Percentiles rank a stretch among this genome's conserved stretches.
Evolutionary conservation across 225 moss, liverwort and hornwort species (phyloP).

Genomic region (Neckera pumila): DNA sequence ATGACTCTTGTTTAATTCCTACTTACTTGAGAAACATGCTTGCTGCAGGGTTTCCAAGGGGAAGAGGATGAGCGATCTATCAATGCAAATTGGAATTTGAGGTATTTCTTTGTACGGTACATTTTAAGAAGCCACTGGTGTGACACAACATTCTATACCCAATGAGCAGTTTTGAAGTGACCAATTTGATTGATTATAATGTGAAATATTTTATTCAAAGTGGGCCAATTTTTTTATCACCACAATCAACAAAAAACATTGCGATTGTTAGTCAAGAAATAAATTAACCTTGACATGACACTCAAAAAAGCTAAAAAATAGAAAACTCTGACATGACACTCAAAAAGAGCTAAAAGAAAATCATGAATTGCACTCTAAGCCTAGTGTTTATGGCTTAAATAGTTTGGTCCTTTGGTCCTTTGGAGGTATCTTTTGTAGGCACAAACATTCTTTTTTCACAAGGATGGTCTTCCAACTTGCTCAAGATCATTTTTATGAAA

Average conservation of each 20-base stretch:
- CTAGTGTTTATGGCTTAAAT: too few species aligned
- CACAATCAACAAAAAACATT: neutral
- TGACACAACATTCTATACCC: neutral
- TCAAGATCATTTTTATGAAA: neutral
- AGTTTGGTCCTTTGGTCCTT: neutral
- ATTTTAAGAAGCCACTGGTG: neutral
- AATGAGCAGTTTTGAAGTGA: neutral
- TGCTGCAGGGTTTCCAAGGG: conserved; percentile 33
- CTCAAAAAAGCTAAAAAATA: too few species aligned
- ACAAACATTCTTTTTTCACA: neutral
- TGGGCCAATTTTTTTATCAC: neutral
- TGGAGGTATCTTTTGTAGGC: neutral
- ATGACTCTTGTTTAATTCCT: neutral
- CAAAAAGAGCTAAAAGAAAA: neutral
- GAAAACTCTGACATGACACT: too few species aligned
- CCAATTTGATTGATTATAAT: neutral
- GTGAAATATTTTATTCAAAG: neutral
- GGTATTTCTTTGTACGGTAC: conserved; percentile 12
- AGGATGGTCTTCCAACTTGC: neutral
- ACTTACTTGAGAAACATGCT: neutral
- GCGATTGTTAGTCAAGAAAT: neutral
- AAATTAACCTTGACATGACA: neutral
- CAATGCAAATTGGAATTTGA: conserved; percentile 61
- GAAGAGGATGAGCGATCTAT: conserved; percentile 29
- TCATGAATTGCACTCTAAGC: neutral